Base-by-base conservation (phyloP, 352 stramenopile genomes). In the Phytophthora citrophthora region DNA sequence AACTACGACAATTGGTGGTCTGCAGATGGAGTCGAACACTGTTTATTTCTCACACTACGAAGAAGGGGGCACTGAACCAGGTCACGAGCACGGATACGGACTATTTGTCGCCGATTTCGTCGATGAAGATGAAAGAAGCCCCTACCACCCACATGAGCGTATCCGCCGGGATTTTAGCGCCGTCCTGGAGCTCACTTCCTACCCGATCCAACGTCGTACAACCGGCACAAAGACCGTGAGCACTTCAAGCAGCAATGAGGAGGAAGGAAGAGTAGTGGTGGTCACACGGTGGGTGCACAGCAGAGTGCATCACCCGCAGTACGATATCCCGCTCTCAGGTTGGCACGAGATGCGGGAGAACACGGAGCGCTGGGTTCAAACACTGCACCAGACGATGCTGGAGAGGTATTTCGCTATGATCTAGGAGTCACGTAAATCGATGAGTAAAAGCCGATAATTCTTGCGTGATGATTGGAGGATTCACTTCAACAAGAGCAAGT, bases 11-110 rank as follows among this genome's bases (percentile, higher is more conserved):
- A 44, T 59, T 0, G 49, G 61, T 13, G 48, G 62, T 3, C 32
- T 77, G 12, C 39, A 40, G 11, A 70, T 85, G 43, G 78, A 88
- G 61, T 70, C 72, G n/a, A 83, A 81, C 50, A 70, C 47, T 0
- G 56, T 77, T 1, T 61, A 71, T 18, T 79, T 73, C 29, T 75
- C 72, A 3, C 61, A 73, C 49, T 81, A 63, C 43, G 62, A 76
- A 7, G 67, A 68, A 50, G 50, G 47, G 26, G 36, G 46, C 2
- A 57, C 24, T 11, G 43, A 61, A 32, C 18, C 41, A 0, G 54
- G 68, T 34, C 46, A 67, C 13, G 63, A 67, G 40, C 20, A 53
- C 0, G 64, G 59, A 29, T 62, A 65, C 10, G 73, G 59, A 9
- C 51, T 81, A 10, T 60, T 86, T 32, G 68, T 79, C 12, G 60